These are phyloP conservation scores for Chlamydomonas incerta DNA, from an alignment of 139 green algal species.

Conservation along the genomic window DNA sequence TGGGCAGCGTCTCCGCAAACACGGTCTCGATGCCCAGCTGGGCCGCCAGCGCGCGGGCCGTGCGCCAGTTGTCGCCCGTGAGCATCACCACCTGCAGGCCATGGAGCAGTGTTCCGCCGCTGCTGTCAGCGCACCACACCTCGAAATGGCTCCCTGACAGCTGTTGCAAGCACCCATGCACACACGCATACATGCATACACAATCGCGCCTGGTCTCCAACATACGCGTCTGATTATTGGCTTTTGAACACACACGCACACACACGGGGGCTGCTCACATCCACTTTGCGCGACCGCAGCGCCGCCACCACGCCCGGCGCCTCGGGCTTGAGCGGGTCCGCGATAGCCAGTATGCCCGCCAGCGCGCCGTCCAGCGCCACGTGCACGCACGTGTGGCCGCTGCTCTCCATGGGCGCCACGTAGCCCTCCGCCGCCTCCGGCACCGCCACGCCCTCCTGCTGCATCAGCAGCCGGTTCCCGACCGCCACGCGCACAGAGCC, in stretches of 20 bases:
- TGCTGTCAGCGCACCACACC: too few relatives aligned
- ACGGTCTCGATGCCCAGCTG: constrained; percentile 49
- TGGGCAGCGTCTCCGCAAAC: constrained; percentile 74
- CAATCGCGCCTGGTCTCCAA: too few relatives aligned
- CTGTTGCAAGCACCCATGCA: too few relatives aligned
- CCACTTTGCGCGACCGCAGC: constrained; percentile 52
- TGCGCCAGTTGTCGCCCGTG: constrained; percentile 56
- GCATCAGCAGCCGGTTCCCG: constrained; percentile 84
- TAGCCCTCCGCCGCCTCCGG: constrained; percentile 61
- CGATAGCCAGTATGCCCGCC: constrained; percentile 77
- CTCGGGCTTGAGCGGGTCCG: constrained; percentile 93
- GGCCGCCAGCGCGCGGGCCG: constrained; percentile 54
- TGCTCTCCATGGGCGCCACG: constrained; percentile 50
- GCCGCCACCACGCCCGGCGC: constrained; percentile 82
- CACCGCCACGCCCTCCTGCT: constrained; percentile 64
- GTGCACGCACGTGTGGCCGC: constrained; percentile 79
- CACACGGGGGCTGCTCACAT: constrained; percentile 7
- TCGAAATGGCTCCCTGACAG: too few relatives aligned
- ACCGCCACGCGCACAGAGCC: constrained; percentile 63
- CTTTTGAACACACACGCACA: too few relatives aligned
- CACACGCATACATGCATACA: too few relatives aligned
- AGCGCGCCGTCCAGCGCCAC: constrained; percentile 67
- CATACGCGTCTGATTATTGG: too few relatives aligned
- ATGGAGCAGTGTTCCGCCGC: too few relatives aligned
- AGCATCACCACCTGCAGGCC: constrained; percentile 48